These are phyloP conservation scores for Morella rubra DNA, from an alignment of 306 rosid species.

Conservation along the genomic window DNA sequence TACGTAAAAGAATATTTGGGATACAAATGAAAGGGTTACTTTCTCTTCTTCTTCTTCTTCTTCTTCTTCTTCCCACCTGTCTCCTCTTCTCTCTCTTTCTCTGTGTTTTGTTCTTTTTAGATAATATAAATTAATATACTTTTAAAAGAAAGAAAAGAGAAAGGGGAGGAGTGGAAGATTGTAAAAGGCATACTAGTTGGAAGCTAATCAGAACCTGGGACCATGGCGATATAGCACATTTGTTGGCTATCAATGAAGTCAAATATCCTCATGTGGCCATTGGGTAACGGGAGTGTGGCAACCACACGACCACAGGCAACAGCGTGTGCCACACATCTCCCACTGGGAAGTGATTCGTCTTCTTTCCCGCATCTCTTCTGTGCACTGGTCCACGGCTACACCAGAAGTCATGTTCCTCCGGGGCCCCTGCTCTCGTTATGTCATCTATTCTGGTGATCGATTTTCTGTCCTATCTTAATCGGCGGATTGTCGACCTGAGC, in stretches of 20 bases:
- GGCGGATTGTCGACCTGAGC: no score
- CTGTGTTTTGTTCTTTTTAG: background rate
- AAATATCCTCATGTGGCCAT: constrained; percentile 15
- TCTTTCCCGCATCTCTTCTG: background rate
- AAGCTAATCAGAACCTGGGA: background rate
- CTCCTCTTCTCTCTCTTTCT: no score
- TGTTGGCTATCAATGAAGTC: constrained; percentile 38
- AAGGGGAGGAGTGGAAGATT: no score
- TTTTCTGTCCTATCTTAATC: background rate
- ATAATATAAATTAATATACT: background rate
- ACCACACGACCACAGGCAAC: constrained; percentile 41
- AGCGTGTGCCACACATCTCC: constrained; percentile 21
- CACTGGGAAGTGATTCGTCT: background rate
- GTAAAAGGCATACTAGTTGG: no score
- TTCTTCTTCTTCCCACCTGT: no score
- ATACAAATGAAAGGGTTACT: background rate
- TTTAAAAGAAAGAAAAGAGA: constrained; percentile 15
- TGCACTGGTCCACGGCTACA: background rate
- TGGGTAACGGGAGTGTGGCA: constrained; percentile 23
- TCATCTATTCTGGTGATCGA: background rate
- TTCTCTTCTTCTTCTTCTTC: background rate
- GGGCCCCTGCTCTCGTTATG: background rate
- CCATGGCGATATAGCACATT: constrained; percentile 7
- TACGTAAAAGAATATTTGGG: no score
- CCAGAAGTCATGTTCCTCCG: background rate